Conservation (phyloP, 2,329 filamentous ascomycete genomes). For the Claviceps purpurea region DNA sequence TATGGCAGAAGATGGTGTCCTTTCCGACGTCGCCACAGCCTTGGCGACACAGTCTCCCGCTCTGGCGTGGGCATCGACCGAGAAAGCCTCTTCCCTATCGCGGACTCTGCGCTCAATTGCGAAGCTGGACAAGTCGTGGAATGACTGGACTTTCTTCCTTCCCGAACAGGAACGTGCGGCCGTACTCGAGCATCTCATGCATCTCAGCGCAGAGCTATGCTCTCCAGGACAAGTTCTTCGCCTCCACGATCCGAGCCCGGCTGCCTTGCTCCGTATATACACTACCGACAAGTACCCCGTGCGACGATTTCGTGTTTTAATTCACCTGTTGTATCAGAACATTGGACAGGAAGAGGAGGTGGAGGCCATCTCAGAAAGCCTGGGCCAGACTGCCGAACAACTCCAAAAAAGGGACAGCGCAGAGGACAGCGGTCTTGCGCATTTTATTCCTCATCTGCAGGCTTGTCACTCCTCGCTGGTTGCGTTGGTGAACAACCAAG, state of each 20-base stretch:
- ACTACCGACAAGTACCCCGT: constrained; percentile 36
- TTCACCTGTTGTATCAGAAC: constrained; percentile 33
- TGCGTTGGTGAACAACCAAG: constrained; percentile 26
- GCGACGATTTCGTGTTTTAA: constrained; percentile 36
- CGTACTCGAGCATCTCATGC: constrained; percentile 46
- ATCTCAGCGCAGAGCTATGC: constrained; percentile 29
- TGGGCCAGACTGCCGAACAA: constrained; percentile 23
- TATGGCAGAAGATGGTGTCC: constrained; percentile 43
- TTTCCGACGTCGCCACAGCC: constrained; percentile 37
- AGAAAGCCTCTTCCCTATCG: constrained; percentile 39
- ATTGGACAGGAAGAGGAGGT: constrained; percentile 31
- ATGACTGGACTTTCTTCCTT: constrained; percentile 42
- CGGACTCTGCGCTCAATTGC: constrained; percentile 46
- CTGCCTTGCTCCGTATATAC: constrained; percentile 36
- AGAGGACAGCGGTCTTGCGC: constrained; percentile 30
- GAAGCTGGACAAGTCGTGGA: constrained; percentile 42
- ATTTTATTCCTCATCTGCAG: constrained; percentile 35
- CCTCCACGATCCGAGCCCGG: constrained; percentile 31
- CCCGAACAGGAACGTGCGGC: constrained; percentile 39
- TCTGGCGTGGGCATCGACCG: constrained; percentile 38
- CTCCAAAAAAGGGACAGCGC: constrained; percentile 24
- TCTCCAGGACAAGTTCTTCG: constrained; percentile 22
- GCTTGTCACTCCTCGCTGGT: constrained; percentile 31
- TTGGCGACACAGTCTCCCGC: constrained; percentile 36
- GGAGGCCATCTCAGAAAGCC: constrained; percentile 24